phyloP scores from a whole-genome alignment of 2,329 filamentous ascomycete genomes.

The Sarocladium oryzae region DNA sequence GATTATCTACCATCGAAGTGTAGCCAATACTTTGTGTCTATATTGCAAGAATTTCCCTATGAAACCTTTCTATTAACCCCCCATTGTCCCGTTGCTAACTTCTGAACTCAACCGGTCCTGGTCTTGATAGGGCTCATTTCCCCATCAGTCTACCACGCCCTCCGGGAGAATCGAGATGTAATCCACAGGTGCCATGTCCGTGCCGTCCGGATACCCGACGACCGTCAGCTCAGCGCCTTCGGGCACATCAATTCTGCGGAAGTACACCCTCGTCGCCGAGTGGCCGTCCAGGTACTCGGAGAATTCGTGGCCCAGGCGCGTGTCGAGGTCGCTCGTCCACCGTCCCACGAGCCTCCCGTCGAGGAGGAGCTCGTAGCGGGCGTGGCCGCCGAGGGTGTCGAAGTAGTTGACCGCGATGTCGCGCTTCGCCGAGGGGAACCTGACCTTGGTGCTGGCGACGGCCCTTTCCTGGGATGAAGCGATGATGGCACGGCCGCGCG shows the following conservation, averaged over 20 bases:
- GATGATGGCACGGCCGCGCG: conserved; percentile 47
- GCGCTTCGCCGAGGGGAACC: conserved; percentile 47
- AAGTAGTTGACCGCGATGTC: conserved; percentile 62
- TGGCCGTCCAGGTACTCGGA: conserved; percentile 57
- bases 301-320: conserved; percentile 50
- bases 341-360: conserved; percentile 44
- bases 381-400: conserved; percentile 50
- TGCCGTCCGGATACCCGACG: conserved; percentile 50
- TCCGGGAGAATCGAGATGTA: conserved; percentile 57
- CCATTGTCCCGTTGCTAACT: no score
- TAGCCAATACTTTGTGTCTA: no score
- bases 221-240: conserved; percentile 49
- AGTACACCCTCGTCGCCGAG: conserved; percentile 57
- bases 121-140: no score
- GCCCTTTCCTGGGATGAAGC: conserved; percentile 42
- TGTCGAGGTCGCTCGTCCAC: conserved; percentile 56
- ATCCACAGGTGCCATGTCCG: conserved; percentile 59
- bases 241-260: conserved; percentile 39
- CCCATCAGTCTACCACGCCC: conserved; percentile 51
- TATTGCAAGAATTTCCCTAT: no score
- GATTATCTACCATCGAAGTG: no score
- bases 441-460: conserved; percentile 38
- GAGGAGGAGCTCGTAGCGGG: conserved; percentile 48
- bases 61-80: no score
- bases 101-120: no score